Evolutionary conservation across 768 basidiomycete species (phyloP), one percentile per base, ranked within the genome.

Genomic region (Pholiota conissans): DNA sequence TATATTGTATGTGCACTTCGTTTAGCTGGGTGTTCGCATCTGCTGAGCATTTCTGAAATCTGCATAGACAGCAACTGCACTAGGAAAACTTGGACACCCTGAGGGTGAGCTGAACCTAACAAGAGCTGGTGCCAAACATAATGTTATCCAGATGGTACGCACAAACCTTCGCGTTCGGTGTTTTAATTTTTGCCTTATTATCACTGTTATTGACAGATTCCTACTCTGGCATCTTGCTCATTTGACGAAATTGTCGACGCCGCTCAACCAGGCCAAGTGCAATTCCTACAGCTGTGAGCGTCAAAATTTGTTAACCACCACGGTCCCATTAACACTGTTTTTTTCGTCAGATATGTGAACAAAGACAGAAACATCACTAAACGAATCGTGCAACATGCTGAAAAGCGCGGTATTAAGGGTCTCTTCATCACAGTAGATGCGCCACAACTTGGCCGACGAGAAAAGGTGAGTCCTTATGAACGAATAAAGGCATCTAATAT

Each of bases 341-440:
- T 40, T n/a, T n/a, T n/a, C n/a, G n/a, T 27, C 52, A 90, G 88
- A 52, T 95, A 95, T 67, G 95, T 98, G 59, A 97, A 97, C 76
- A 86, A 86, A 62, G 92, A 98, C 67, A 82, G 93, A 11, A 81
- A 80, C 28, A 84, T 93, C 57, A 97, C 95, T 10, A 86, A 88
- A 71, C 84, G 86, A 62, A 85, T 93, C 54, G 91, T 98, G 0
- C 85, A 91, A 65, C 91, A 95, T 59, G 96, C 96, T 1, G 94
- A 95, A 72, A 76, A 81, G 61, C 84, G 94, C 26, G 96, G 96
- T 2, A 84, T 99, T 67, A 95, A 94, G 70, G 96, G 82, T 3
- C 76, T 98, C 11, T 98, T 98, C 73, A 97, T 98, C 69, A 98
- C 96, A 0, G 96, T 98, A 26, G 96, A 98, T 74, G 96, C 96